Evolutionary conservation across 192 early-diverging fungal genomes (phyloP), one percentile per base, ranked within the genome.

Genomic region (Tieghemiomyces parasiticus): DNA sequence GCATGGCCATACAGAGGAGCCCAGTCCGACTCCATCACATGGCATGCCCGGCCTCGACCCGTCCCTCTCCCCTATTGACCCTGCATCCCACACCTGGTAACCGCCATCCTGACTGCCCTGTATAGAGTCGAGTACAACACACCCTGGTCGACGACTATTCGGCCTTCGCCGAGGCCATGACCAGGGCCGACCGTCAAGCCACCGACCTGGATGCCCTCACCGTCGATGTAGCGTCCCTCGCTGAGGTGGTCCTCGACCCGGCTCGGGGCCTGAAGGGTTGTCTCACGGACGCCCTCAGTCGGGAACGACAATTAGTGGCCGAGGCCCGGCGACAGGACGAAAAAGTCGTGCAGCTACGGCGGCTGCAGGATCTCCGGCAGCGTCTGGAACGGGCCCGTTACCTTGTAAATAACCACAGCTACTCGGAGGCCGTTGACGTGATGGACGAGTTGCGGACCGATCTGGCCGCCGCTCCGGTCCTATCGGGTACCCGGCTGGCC

Each of bases 201-300:
- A 19, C 34, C 19, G 20, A 58, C 6, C 35, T 58, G n/a, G 35
- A 58, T 26, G 20, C 35, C 1, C 55, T 58, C 19, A 10, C 55
- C 3, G 55, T 58, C 6, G 55, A 35, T 58, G 35, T 58, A 2
- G 55, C 55, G 0, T 34, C 55, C 32, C n/a, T 58, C 33, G 55
- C 34, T 0, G 55, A 58, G 26, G n/a, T n/a, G 13, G 9, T 58
- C 34, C 34, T 58, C n/a, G 35, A 58, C 35, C 34, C 33, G 19
- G 22, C 16, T 30, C n/a, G 32, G 33, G 55, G 55, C n/a, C 34
- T 58, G 33, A 34, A 38, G n/a, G 20, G 24, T 30, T 1, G 55
- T 20, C 32, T 10, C 8, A n/a, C 20, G 29, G 28, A 54, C 19
- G 52, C 6, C 28, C 32, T 54, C 9, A 28, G 32, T 0, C n/a